Evolutionary conservation across 2,329 filamentous ascomycete genomes (phyloP), one percentile per base, ranked within the genome.

Genomic region (Fusarium sarcochroum): DNA sequence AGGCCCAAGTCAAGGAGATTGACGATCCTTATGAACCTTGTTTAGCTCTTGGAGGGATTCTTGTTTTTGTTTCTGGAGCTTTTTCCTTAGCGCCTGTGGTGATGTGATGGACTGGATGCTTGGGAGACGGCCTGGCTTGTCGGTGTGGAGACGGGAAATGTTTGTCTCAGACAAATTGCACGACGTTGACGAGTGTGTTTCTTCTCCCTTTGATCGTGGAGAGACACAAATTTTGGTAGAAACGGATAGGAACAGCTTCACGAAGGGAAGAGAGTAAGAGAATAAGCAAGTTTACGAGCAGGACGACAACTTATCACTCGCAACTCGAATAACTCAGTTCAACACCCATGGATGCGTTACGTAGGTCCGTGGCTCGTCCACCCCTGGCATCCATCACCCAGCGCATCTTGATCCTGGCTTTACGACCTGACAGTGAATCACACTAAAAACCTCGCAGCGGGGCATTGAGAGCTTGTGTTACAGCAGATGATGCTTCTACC

Each of bases 41-140:
- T 58, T 53, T 41, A 53, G 57, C 41, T 66, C 50, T 63, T 41
- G 48, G 51, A 23, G 41, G 50, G 52, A 49, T 66, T 66, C 64
- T 67, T 67, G 64, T 67, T 67, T 67, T 67, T 58, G 49, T 66
- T 62, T 60, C 49, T 62, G 61, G 54, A 66, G 63, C 63, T 46
- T 66, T 51, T 49, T 44, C 25, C 25, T 58, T 67, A 67, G 64
- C 63, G 63, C 44, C 63, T 67, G 55, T 51, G 40, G 63, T 66
- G 63, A 66, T 66, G 63, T 51, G 62, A 66, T 66, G 63, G 21
- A 47, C 46, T 53, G 46, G 42, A 44, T 38, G 50, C 47, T 66
- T 37, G 56, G 60, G 63, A 61, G 56, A 66, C 62, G 56, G 47
- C 44, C 53, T 56, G 52, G 51, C 62, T 53, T 57, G 48, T 63